These are phyloP conservation scores for Gloeophyllum trabeum DNA, from an alignment of 768 basidiomycete species.

Conservation along the genomic window DNA sequence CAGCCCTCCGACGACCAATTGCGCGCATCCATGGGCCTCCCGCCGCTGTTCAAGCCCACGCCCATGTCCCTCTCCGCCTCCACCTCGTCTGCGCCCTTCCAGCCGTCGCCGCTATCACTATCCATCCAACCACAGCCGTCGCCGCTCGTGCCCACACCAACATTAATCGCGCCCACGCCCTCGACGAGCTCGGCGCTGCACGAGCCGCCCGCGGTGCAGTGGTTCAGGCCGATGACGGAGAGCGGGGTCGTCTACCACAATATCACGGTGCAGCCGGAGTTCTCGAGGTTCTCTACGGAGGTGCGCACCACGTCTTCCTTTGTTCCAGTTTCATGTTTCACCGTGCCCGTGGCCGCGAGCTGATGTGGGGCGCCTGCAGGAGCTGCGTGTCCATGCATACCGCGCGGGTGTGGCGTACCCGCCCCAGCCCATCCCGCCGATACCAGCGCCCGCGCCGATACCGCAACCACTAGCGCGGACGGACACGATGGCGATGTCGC, in stretches of 20 bases:
- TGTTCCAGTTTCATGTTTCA: not conserved
- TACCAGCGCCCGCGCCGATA: not conserved
- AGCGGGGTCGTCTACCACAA: not conserved
- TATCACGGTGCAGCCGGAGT: not conserved
- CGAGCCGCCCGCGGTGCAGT: not conserved
- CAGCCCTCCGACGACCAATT: slow-evolving; percentile 31
- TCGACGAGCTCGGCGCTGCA: not conserved
- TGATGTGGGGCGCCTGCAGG: not conserved
- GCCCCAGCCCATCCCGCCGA: not conserved
- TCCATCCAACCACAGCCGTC: no score
- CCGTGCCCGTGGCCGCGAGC: not conserved
- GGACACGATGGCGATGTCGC: not conserved
- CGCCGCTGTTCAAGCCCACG: slow-evolving; percentile 38
- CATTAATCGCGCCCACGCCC: not conserved
- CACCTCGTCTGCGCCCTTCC: no score
- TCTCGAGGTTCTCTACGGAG: not conserved
- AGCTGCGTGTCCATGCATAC: not conserved
- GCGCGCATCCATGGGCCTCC: slow-evolving; percentile 33
- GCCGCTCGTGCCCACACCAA: no score
- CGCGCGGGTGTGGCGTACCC: not conserved
- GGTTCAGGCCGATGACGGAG: not conserved
- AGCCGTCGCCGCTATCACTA: no score
- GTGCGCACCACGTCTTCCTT: not conserved
- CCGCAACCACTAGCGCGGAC: not conserved
- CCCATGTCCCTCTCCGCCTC: no score